phyloP scores from a whole-genome alignment of 1,284 basidiomycete genomes.

The Rhodofomes roseus region DNA sequence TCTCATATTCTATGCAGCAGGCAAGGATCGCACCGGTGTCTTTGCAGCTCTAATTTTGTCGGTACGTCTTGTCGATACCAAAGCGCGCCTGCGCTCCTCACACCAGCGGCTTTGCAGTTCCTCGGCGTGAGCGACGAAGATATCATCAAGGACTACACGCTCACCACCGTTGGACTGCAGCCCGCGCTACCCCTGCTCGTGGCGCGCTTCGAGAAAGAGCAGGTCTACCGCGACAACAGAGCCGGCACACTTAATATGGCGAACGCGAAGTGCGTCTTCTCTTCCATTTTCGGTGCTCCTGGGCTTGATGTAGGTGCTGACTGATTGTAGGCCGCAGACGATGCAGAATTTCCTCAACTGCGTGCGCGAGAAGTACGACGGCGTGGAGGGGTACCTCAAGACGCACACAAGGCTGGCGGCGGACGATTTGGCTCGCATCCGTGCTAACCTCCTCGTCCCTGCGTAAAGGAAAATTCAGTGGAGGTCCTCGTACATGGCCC shows the following conservation, averaged over 20 bases:
- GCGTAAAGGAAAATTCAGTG: not conserved
- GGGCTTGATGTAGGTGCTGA: too few species aligned
- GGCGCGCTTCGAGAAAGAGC: conserved; percentile 30
- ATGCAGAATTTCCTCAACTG: conserved; percentile 33
- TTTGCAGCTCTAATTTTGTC: conserved; percentile 35
- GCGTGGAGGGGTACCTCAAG: conserved; percentile 33
- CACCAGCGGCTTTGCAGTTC: conserved; percentile 24
- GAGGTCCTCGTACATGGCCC: too few species aligned
- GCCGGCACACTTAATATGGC: conserved; percentile 35
- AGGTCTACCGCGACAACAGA: conserved; percentile 35
- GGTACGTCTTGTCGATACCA: conserved; percentile 13
- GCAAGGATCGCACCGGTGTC: conserved; percentile 43
- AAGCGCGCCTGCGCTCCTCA: not conserved
- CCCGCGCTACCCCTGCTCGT: conserved; percentile 32
- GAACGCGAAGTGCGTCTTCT: conserved; percentile 31
- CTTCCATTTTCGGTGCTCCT: not conserved
- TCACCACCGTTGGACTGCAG: conserved; percentile 37
- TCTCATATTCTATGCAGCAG: conserved; percentile 30
- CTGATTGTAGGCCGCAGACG: conserved; percentile 32
- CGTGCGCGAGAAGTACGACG: conserved; percentile 34
- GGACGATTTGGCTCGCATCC: conserved; percentile 31
- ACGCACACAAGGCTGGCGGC: conserved; percentile 28
- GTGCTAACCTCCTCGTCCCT: conserved; percentile 15
- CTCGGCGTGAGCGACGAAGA: conserved; percentile 38
- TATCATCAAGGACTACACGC: conserved; percentile 37